Evolutionary conservation across 768 basidiomycete genomes (phyloP), one percentile per base, ranked within the genome.

Genomic region (Lentinula boryana): DNA sequence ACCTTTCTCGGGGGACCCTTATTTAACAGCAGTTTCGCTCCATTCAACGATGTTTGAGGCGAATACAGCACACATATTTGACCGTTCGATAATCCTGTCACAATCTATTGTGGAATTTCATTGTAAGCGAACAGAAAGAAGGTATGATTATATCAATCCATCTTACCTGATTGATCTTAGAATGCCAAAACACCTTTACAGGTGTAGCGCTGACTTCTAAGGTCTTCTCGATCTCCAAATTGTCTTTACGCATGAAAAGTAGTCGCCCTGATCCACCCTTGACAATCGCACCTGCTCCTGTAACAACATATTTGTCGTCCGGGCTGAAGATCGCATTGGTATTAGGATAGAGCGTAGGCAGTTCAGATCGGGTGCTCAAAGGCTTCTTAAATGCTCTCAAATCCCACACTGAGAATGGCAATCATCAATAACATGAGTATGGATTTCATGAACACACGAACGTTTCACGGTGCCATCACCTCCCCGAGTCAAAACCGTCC

Each of bases 291-390:
- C 88, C 89, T 1, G 84, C 79, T 4, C 97, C 95, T 9, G 95
- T 95, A 58, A 98, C 77, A 55, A 98, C 77, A 68, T 87, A 85
- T 71, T 87, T 91, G 66, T 95, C 93, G 71, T 97, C 93, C 0
- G 97, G 97, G 65, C 95, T 97, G 74, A 96, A 98, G 63, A 90
- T 84, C 8, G 95, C 88, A 72, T 98, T 98, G 43, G 95, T 96
- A 64, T 89, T 85, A 15, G 93, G 90, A 74, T 99, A 98, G 58
- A 94, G 74, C 15, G 92, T 92, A 50, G 83, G 78, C 31, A 93
- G 74, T 52, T 79, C 83, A 32, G 80, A 70, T 60, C 82, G 84
- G n/a, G 80, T 80, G 2, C 82, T 84, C 33, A 98, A 69, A 1
- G 97, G 95, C 72, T 91, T 93, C 72, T 91, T 94, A 80, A 98